Conservation (phyloP, 2,329 filamentous ascomycete species). For the Rosellinia necatrix region DNA sequence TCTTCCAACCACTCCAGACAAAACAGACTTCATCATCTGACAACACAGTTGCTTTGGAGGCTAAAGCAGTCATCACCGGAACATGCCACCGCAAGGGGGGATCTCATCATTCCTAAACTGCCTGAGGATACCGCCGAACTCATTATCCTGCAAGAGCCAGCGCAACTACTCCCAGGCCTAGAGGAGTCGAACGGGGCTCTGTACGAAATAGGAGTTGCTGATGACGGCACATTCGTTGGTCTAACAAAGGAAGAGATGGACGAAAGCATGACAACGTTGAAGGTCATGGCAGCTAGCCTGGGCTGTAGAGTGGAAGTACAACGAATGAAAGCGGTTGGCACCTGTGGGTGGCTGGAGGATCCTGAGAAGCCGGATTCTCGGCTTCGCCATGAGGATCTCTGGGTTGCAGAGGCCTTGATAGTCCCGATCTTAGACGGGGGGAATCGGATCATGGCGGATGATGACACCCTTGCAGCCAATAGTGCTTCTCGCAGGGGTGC, state of each 20-base stretch:
- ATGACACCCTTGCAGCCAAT: conserved; percentile 25
- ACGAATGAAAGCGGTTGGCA: conserved; percentile 81
- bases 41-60: conserved; percentile 92
- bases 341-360: conserved; percentile 74
- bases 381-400: conserved; percentile 61
- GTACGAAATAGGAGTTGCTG: conserved; percentile 95
- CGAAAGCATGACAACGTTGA: conserved; percentile 83
- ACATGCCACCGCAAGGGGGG: conserved; percentile 78
- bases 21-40: conserved; percentile 85
- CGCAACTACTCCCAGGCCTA: conserved; percentile 73
- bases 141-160: conserved; percentile 52
- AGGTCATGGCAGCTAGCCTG: conserved; percentile 89
- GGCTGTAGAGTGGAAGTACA: conserved; percentile 84
- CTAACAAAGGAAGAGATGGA: conserved; percentile 89
- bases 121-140: conserved; percentile 65
- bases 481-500: conserved; percentile 47
- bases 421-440: conserved; percentile 66
- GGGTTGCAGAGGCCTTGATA: conserved; percentile 91
- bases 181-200: conserved; percentile 92
- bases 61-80: conserved; percentile 93
- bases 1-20: conserved; percentile 73
- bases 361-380: conserved; percentile 37
- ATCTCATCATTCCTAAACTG: conserved; percentile 74
- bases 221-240: conserved; percentile 89
- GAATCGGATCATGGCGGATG: conserved; percentile 30